Evolutionary conservation across 1,284 basidiomycete species (phyloP), one percentile per base, ranked within the genome.

Genomic region (Leccinum glutinopallens): DNA sequence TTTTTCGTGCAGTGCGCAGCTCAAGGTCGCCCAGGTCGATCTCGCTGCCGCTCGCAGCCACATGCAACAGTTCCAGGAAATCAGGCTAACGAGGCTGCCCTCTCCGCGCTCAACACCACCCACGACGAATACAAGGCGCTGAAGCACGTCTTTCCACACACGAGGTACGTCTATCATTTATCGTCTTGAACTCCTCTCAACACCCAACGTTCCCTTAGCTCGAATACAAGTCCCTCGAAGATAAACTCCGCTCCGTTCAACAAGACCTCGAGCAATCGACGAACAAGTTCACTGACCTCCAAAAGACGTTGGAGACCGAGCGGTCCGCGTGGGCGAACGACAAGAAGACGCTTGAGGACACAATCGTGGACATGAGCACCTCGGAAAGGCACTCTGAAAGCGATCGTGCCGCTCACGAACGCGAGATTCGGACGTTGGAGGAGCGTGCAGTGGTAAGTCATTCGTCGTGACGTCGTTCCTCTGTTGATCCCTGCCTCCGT

Each of bases 51-150:
- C 92, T 3, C 83, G 84, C 60, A 84, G 80, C 60, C 90, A 94
- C 72, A 88, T 90, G 22, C 85, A 91, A 67, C 93, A 95, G 74
- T 95, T 91, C 84, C 86, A 93, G 74, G 87, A 91, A 65, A 93
- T 94, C 70, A 91, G 90, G 90, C 91, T 0, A 94, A 86, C 70
- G 94, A 96, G 73, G 83, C 83, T 66, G 91, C 93, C 17, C 80
- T 96, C 5, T 81, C 84, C 35, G 84, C 85, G 51, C 78, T 96
- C 56, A 90, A 88, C 63, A 76, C 80, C 0, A 92, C 91, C 0
- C 88, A 90, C 69, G 93, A 95, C 62, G 88, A 93, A 73, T 94
- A 90, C 80, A 91, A 87, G 75, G 70, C 83, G 5, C 87, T 0
- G 91, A 93, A 66, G 81, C 84, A 17, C 84, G 87, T 67, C 78